Evolutionary conservation across 176 grass and related monocot genomes (phyloP).

Genomic region (Neostapfia colusana): DNA sequence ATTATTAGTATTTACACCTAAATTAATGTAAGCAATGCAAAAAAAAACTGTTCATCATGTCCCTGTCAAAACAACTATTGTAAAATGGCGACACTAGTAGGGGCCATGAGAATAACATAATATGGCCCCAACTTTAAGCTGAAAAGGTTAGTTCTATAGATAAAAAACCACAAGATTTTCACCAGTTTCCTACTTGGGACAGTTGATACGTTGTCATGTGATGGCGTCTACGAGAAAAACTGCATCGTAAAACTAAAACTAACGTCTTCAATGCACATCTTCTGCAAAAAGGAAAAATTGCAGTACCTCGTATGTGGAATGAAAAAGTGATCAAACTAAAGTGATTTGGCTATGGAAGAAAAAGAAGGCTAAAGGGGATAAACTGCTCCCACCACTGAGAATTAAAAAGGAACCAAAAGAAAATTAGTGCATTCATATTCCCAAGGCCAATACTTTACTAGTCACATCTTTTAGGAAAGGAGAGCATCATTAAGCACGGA

Average conservation of each 20-base stretch:
- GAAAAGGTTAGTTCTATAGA: slow-evolving; percentile 11
- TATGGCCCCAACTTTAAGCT: not conserved
- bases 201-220: not conserved
- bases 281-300: slow-evolving; percentile 26
- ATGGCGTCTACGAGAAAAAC: not conserved
- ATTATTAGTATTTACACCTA: not conserved
- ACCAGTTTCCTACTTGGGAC: not conserved
- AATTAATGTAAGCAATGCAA: not conserved
- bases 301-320: not conserved
- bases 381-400: slow-evolving; percentile 23
- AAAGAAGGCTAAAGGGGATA: slow-evolving; percentile 44
- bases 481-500: slow-evolving; percentile 40
- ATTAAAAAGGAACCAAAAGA: slow-evolving; percentile 33
- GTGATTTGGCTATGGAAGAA: slow-evolving; percentile 34
- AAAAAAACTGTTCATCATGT: not conserved
- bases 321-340: slow-evolving; percentile 38
- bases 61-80: not conserved
- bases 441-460: slow-evolving; percentile 41
- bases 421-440: slow-evolving; percentile 29
- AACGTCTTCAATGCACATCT: slow-evolving; percentile 23
- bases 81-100: not conserved
- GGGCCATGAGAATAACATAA: not conserved
- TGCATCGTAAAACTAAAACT: slow-evolving; percentile 38
- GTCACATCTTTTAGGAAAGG: slow-evolving; percentile 53
- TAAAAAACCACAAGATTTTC: slow-evolving; percentile 4